Evolutionary conservation across 768 basidiomycete genomes (phyloP), one percentile per base, ranked within the genome.

Genomic region (Russula earlei): DNA sequence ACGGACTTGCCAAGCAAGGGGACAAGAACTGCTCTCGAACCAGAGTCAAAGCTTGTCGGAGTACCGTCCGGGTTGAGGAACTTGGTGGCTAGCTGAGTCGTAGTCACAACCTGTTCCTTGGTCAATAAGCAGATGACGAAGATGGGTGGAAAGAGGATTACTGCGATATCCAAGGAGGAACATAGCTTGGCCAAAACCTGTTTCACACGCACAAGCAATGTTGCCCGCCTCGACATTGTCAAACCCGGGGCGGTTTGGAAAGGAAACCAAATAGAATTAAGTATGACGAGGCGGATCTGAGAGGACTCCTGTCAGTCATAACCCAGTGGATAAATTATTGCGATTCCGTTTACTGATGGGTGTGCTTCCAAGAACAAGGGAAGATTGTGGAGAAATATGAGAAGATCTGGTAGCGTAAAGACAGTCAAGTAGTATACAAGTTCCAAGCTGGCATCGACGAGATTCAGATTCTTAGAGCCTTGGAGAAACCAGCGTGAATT

Each of bases 31-130:
- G 81, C 85, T 58, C 70, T 77, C 15, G 77, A 75, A 29, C 84
- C 78, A 41, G 80, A 78, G 58, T 86, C 82, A 63, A 83, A 87
- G 40, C 69, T 84, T 41, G 81, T 84, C n/a, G 74, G 60, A 17
- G 79, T 72, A 49, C 87, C 87, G 61, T 87, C 83, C 2, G 75
- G 70, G 55, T 79, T 77, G 33, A 86, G 67, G 61, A 86, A 69
- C 64, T 83, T 88, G 0, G 83, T 87, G 14, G 83, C 75, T 60
- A 89, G 71, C 65, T 89, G 85, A 22, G 81, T 82, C 2, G 84
- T 86, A 33, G 77, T 71, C 44, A 86, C 73, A 44, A 79, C 69
- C 79, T 81, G 15, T 47, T 29, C 48, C 29, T 22, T 19, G 49
- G 37, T 44, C 29, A 31, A 46, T 55, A 7, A 52, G 46, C 14